Percentiles rank a stretch among this genome's conserved stretches.
Conservation (phyloP, 306 rosid genomes). For the Cucumis hystrix region DNA sequence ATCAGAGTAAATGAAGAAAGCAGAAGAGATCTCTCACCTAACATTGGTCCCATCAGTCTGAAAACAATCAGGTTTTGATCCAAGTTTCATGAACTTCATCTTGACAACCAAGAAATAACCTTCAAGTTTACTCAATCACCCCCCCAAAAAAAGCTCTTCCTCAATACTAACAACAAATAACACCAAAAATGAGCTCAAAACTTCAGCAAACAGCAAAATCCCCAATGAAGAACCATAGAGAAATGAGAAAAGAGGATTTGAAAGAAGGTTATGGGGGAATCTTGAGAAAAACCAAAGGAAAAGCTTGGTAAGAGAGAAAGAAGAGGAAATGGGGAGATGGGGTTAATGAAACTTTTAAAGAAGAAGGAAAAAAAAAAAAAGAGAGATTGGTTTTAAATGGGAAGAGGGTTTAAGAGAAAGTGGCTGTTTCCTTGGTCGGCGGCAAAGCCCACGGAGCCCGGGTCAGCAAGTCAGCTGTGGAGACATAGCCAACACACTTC, state of each 20-base stretch:
- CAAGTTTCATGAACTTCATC: constrained; percentile 99
- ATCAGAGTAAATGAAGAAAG: constrained; percentile 10
- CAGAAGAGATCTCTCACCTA: constrained; percentile 50
- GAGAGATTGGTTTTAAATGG: constrained; percentile 63
- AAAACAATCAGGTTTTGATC: constrained; percentile 88
- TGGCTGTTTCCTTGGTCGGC: constrained; percentile 92
- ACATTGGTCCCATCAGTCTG: constrained; percentile 68
- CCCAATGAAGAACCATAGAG: constrained; percentile 4
- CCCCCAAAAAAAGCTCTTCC: constrained; percentile 9
- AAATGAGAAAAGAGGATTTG: constrained; percentile 33
- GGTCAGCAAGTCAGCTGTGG: constrained; percentile 15
- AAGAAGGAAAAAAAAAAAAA: neutral
- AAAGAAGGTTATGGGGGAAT: constrained; percentile 35
- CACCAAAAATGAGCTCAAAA: constrained; percentile 8
- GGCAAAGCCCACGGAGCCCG: constrained; percentile 97
- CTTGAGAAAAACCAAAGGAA: constrained; percentile 70
- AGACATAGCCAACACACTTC: constrained; percentile 70
- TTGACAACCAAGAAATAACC: constrained; percentile 25
- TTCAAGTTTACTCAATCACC: constrained; percentile 6
- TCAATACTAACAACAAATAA: constrained; percentile 19
- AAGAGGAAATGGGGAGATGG: constrained; percentile 17
- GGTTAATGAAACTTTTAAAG: constrained; percentile 28
- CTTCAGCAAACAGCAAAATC: neutral
- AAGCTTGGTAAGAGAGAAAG: constrained; percentile 28
- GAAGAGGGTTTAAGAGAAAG: constrained; percentile 48